These are phyloP conservation scores for Xylaria hypoxylon DNA, from an alignment of 2,329 filamentous ascomycete genomes.

Conservation along the genomic window DNA sequence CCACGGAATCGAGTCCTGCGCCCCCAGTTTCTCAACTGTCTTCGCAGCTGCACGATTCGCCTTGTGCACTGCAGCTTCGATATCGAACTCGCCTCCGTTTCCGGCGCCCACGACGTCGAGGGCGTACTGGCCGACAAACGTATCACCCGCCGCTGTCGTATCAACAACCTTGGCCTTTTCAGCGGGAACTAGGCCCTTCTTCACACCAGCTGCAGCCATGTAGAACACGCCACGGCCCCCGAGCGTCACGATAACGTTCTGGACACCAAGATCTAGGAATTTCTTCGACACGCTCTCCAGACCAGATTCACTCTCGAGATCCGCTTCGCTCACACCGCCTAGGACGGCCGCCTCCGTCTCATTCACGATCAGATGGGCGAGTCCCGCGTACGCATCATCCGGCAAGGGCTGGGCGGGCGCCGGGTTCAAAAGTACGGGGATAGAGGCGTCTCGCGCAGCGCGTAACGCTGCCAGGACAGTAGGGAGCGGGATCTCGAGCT, in stretches of 20 bases:
- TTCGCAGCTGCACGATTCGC: slow-evolving; percentile 72
- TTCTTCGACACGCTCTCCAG: slow-evolving; percentile 62
- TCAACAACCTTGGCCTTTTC: slow-evolving; percentile 83
- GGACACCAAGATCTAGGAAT: slow-evolving; percentile 77
- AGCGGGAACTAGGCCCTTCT: slow-evolving; percentile 67
- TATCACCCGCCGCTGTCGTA: slow-evolving; percentile 94
- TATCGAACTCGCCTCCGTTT: slow-evolving; percentile 57
- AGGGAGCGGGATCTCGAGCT: slow-evolving; percentile 79
- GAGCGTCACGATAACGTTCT: slow-evolving; percentile 84
- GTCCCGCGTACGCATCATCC: slow-evolving; percentile 70
- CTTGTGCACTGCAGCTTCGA: slow-evolving; percentile 69
- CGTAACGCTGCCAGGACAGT: slow-evolving; percentile 72
- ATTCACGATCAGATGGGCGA: slow-evolving; percentile 88
- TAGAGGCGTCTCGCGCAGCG: slow-evolving; percentile 59
- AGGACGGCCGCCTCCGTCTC: slow-evolving; percentile 88
- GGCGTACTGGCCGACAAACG: slow-evolving; percentile 90
- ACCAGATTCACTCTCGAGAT: slow-evolving; percentile 61
- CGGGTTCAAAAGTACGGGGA: slow-evolving; percentile 84
- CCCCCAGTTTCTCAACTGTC: slow-evolving; percentile 74
- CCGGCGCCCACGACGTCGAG: slow-evolving; percentile 70
- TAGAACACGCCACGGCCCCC: slow-evolving; percentile 83
- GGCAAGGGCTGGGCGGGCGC: slow-evolving; percentile 80
- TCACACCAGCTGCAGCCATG: slow-evolving; percentile 56
- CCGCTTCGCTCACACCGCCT: slow-evolving; percentile 64
- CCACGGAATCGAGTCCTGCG: slow-evolving; percentile 76